A percentile compares a stretch with the other conserved stretches of the same genome.
Evolutionary conservation across 2,329 filamentous ascomycete species (phyloP).

Genomic region (Claviceps sp.): DNA sequence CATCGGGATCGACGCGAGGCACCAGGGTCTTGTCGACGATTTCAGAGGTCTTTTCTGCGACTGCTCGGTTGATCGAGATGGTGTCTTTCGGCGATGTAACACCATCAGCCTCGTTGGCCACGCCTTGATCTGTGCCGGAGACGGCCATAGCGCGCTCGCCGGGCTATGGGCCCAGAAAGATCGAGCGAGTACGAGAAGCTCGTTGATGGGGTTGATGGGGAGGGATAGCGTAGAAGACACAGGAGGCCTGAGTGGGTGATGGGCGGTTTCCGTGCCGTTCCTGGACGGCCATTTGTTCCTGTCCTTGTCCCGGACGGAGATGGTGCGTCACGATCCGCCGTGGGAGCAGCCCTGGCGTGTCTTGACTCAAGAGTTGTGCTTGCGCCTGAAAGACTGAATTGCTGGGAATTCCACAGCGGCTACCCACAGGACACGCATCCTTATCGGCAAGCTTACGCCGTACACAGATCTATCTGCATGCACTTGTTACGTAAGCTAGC

Average conservation of each 20-base stretch:
- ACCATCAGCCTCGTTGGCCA: conserved; percentile 11
- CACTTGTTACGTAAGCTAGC: not conserved
- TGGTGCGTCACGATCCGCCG: not conserved
- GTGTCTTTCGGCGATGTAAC: conserved; percentile 16
- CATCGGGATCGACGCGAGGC: conserved; percentile 49
- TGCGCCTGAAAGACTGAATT: not conserved
- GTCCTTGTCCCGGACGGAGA: not conserved
- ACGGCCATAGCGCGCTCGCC: conserved; percentile 15
- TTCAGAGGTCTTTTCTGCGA: conserved; percentile 14
- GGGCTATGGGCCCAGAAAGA: not conserved
- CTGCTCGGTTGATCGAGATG: conserved; percentile 14
- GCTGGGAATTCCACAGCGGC: not conserved
- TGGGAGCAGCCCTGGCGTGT: too few species aligned
- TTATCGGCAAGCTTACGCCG: too few species aligned
- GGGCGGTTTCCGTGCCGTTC: conserved; percentile 3
- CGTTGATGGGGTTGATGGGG: not conserved
- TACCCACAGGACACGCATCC: too few species aligned
- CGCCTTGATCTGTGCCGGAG: conserved; percentile 11
- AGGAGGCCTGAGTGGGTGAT: not conserved
- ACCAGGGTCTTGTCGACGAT: conserved; percentile 29
- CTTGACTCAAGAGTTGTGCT: too few species aligned
- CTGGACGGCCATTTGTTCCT: conserved; percentile 8
- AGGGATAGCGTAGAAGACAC: not conserved
- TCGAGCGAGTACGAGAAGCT: not conserved
- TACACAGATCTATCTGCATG: not conserved